Evolutionary conservation across 805 yeast species (phyloP).

Genomic region (Sungouiella thailandica): DNA sequence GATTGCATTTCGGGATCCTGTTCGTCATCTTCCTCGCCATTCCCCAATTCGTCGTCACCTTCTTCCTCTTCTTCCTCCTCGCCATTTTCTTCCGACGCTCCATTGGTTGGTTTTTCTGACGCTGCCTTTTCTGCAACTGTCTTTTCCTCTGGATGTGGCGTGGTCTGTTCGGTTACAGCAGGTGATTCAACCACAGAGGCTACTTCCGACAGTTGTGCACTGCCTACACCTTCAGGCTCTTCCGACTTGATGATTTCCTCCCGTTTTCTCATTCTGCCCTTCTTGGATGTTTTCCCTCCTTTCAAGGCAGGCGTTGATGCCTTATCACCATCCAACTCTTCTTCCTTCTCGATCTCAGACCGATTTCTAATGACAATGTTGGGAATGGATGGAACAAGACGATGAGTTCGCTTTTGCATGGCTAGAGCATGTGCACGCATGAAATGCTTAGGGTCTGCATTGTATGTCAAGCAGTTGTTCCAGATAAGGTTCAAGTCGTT

Average conservation of each 20-base stretch:
- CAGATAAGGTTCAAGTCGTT: conserved; percentile 93
- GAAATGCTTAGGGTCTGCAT: conserved; percentile 92
- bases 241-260: conserved; percentile 32
- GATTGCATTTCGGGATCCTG: conserved; percentile 73
- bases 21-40: conserved; percentile 52
- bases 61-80: conserved; percentile 43
- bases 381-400: conserved; percentile 80
- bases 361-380: conserved; percentile 75
- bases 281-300: conserved; percentile 31
- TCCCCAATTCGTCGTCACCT: conserved; percentile 17
- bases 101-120: too few species aligned
- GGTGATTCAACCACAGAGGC: conserved; percentile 8
- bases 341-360: conserved; percentile 66
- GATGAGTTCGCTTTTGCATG: conserved; percentile 84
- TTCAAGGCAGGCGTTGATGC: conserved; percentile 19
- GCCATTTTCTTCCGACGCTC: conserved; percentile 19
- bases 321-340: conserved; percentile 27
- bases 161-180: background rate
- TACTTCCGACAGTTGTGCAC: conserved; percentile 3
- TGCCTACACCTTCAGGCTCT: conserved; percentile 6
- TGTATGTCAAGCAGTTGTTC: conserved; percentile 89
- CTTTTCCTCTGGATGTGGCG: conserved; percentile 8
- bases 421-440: conserved; percentile 89
- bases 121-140: conserved; percentile 9
- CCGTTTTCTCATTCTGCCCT: conserved; percentile 37